phyloP scores from a whole-genome alignment of 331 rosid species.

The Phaseolus coccineus region DNA sequence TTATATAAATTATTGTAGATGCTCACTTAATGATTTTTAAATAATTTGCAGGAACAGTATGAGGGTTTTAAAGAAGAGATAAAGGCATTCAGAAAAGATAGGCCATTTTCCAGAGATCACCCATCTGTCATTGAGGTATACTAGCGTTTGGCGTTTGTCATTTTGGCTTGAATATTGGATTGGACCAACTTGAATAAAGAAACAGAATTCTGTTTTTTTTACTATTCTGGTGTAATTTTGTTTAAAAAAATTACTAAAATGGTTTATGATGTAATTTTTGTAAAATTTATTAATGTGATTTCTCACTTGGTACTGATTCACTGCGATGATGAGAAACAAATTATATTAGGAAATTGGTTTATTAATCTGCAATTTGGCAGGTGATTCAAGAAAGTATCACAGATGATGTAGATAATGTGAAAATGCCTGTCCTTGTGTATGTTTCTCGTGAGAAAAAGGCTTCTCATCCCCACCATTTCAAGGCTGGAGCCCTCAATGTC shows the following conservation, averaged over 20 bases:
- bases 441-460: slow-evolving; percentile 56
- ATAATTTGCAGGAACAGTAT: slow-evolving; percentile 59
- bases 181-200: background rate
- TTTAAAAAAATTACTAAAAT: no score
- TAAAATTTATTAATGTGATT: no score
- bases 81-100: slow-evolving; percentile 36
- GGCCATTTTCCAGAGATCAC: slow-evolving; percentile 45
- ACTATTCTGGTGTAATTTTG: no score
- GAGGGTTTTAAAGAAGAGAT: slow-evolving; percentile 56
- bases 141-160: background rate
- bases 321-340: background rate
- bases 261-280: no score
- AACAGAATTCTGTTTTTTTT: background rate
- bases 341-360: background rate
- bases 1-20: no score
- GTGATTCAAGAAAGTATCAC: slow-evolving; percentile 47
- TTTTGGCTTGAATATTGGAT: slow-evolving; percentile 2
- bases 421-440: slow-evolving; percentile 59
- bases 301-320: background rate
- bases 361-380: slow-evolving; percentile 41
- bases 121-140: slow-evolving; percentile 51
- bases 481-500: slow-evolving; percentile 67
- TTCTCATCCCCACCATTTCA: slow-evolving; percentile 59
- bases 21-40: background rate
- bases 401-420: slow-evolving; percentile 40